Evolutionary conservation across 305 asterid species (phyloP).

Genomic region (Fraxinus floribunda): DNA sequence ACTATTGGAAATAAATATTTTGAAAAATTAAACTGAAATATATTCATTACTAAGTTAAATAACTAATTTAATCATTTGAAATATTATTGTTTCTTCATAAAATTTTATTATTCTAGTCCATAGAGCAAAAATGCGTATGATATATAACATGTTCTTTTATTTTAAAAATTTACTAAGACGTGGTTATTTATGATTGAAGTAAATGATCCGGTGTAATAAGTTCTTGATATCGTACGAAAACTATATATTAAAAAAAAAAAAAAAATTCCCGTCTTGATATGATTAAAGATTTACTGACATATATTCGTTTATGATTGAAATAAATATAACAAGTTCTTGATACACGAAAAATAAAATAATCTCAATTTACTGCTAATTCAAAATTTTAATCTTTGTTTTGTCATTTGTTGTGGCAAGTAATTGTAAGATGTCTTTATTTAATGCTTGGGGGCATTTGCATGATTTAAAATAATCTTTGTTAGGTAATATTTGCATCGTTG

Average conservation of each 20-base stretch:
- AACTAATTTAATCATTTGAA: not conserved
- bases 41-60: too few relatives aligned
- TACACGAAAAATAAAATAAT: not conserved
- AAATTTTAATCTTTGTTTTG: not conserved
- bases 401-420: not conserved
- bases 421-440: not conserved
- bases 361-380: not conserved
- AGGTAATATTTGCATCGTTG: not conserved
- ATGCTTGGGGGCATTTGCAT: not conserved
- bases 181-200: too few relatives aligned
- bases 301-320: too few relatives aligned
- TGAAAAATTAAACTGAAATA: not conserved
- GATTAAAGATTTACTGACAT: too few relatives aligned
- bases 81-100: not conserved
- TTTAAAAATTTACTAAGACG: too few relatives aligned
- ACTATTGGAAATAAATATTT: not conserved
- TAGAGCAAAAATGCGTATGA: not conserved
- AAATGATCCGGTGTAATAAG: too few relatives aligned
- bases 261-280: too few relatives aligned
- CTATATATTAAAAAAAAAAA: too few relatives aligned
- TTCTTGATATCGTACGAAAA: too few relatives aligned
- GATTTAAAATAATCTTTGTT: not conserved
- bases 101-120: too few relatives aligned
- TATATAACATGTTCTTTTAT: not conserved
- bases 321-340: too few relatives aligned